Percentiles rank a stretch among this genome's conserved stretches.
Evolutionary conservation across 2,329 filamentous ascomycete genomes (phyloP).

Genomic region (Aureobasidium sp.): DNA sequence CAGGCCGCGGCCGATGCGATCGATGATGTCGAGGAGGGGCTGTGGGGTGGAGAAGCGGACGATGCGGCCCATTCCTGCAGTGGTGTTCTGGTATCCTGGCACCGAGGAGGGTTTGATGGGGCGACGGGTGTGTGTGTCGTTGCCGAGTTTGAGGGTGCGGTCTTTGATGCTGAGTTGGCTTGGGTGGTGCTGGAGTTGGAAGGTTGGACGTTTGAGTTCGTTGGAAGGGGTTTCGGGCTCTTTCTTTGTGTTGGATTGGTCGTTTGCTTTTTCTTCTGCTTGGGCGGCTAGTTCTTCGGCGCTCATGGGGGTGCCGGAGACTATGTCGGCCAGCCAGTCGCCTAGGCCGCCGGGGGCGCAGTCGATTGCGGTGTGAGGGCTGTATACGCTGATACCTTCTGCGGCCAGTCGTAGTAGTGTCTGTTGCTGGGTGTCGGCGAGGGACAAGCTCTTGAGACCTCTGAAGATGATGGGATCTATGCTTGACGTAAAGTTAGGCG

Average conservation of each 20-base stretch:
- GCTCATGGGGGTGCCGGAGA: constrained; percentile 51
- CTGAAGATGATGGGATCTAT: constrained; percentile 94
- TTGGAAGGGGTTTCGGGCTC: constrained; percentile 25
- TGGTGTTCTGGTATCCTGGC: constrained; percentile 34
- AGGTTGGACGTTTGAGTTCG: constrained; percentile 34
- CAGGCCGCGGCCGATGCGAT: constrained; percentile 54
- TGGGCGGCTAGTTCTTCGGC: constrained; percentile 19
- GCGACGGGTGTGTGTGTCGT: constrained; percentile 43
- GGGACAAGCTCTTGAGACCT: constrained; percentile 79
- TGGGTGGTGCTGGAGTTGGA: constrained; percentile 42
- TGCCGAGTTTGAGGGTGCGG: constrained; percentile 33
- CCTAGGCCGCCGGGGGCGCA: constrained; percentile 78
- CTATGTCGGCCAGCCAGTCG: constrained; percentile 87
- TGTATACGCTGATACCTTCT: constrained; percentile 89
- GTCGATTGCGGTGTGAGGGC: constrained; percentile 91
- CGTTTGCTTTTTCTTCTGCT: constrained; percentile 11
- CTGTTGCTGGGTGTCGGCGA: constrained; percentile 77
- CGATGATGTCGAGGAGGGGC: constrained; percentile 51
- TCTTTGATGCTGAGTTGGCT: constrained; percentile 35
- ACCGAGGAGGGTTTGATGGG: constrained; percentile 46
- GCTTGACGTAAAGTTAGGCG: constrained; percentile 26
- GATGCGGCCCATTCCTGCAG: constrained; percentile 56
- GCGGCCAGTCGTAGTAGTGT: constrained; percentile 75
- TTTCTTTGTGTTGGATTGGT: not conserved
- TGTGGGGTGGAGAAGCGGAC: constrained; percentile 50